Conservation (phyloP, 2,329 filamentous ascomycete species). For the Claviceps citrina region DNA sequence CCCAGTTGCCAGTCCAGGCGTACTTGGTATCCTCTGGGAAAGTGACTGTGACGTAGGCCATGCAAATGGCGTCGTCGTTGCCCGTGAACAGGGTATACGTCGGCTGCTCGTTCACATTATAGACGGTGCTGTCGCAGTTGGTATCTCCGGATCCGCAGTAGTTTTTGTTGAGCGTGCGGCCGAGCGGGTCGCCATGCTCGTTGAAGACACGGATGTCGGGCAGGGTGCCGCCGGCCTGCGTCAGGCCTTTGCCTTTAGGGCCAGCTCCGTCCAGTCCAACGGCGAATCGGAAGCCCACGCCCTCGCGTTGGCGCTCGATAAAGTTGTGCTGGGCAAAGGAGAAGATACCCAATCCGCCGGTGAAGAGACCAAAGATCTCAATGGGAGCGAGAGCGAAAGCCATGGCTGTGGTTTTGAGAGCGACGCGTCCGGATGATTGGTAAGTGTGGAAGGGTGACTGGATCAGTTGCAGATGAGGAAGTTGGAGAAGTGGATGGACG, state of each 20-base stretch:
- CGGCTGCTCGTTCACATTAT: background rate
- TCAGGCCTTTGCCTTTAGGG: background rate
- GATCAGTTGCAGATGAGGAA: no score
- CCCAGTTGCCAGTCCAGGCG: background rate
- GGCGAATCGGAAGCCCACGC: background rate
- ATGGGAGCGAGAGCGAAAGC: background rate
- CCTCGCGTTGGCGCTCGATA: background rate
- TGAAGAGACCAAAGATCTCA: background rate
- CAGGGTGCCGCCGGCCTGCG: background rate
- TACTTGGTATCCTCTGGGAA: background rate
- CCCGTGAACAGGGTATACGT: background rate
- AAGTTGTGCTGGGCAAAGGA: background rate
- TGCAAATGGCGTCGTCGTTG: background rate
- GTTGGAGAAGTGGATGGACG: no score
- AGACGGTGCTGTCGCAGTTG: background rate
- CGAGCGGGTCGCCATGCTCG: background rate
- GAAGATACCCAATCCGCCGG: background rate
- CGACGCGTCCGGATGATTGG: no score
- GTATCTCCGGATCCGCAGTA: background rate
- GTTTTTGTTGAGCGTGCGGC: background rate
- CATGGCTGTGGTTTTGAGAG: background rate
- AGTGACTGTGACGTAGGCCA: background rate
- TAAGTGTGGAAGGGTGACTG: no score
- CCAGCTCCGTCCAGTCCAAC: background rate
- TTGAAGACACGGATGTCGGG: background rate